Evolutionary conservation across 768 basidiomycete species (phyloP).

Genomic region (Nevesoporus exiguus): DNA sequence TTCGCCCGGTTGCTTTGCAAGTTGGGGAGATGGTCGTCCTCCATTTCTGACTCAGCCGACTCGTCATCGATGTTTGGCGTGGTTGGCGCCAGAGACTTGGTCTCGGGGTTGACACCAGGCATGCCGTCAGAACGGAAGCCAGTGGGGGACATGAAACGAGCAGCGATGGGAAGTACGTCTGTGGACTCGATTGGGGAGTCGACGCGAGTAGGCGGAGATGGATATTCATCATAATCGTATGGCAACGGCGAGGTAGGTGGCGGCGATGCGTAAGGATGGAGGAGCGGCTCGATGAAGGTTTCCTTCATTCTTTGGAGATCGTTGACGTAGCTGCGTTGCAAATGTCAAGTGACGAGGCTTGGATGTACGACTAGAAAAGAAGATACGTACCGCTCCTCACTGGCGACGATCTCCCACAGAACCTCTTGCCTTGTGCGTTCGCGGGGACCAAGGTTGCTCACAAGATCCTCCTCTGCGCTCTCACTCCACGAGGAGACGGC

Average conservation of each 20-base stretch:
- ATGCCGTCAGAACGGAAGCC: constrained; percentile 48
- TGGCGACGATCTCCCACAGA: constrained; percentile 93
- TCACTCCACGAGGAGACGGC: constrained; percentile 89
- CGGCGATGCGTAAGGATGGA: constrained; percentile 68
- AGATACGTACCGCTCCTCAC: constrained; percentile 78
- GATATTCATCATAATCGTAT: constrained; percentile 67
- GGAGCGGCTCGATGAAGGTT: constrained; percentile 84
- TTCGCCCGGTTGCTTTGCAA: constrained; percentile 24
- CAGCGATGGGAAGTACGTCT: constrained; percentile 82
- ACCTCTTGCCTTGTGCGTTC: constrained; percentile 97
- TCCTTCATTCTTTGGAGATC: constrained; percentile 91
- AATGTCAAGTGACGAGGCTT: constrained; percentile 11
- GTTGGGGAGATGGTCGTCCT: constrained; percentile 46
- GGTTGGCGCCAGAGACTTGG: constrained; percentile 45
- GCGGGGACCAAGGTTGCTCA: constrained; percentile 87
- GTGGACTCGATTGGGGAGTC: constrained; percentile 69
- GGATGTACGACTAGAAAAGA: constrained; percentile 10
- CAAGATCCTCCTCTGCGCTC: constrained; percentile 90
- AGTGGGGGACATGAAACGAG: constrained; percentile 80
- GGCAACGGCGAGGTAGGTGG: constrained; percentile 45
- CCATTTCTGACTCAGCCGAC: constrained; percentile 70
- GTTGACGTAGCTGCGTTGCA: constrained; percentile 71
- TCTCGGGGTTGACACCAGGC: constrained; percentile 37
- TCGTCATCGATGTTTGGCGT: constrained; percentile 70
- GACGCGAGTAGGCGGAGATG: constrained; percentile 34